Evolutionary conservation across 208 protist genomes (phyloP).

Genomic region (Leishmania tropica): DNA sequence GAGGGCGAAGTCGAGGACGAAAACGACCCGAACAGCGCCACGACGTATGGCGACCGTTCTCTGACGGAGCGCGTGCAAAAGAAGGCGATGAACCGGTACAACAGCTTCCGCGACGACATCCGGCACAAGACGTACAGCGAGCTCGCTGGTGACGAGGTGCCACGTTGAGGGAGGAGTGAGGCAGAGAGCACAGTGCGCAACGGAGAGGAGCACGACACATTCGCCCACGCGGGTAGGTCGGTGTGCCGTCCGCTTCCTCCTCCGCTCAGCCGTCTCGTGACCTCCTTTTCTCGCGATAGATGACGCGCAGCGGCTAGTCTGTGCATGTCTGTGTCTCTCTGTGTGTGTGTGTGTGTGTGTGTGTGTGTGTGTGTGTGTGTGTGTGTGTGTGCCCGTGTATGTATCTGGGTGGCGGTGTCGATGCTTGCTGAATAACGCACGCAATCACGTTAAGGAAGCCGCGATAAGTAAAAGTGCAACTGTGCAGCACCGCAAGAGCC

Average conservation of each 20-base stretch:
- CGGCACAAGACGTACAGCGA: constrained; percentile 85
- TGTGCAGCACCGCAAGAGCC: not conserved
- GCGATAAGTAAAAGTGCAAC: not conserved
- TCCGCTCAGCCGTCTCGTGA: not conserved
- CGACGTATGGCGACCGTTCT: constrained; percentile 80
- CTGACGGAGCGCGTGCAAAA: constrained; percentile 86
- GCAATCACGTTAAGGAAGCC: not conserved
- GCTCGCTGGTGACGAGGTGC: constrained; percentile 64
- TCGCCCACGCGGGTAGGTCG: not conserved
- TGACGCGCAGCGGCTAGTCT: not conserved
- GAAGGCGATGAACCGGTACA: constrained; percentile 92
- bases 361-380: no score
- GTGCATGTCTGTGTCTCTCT: not conserved
- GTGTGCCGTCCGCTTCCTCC: not conserved
- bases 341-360: no score
- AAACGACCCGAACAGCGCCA: constrained; percentile 89
- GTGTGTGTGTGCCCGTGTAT: no score
- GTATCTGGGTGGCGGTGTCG: no score
- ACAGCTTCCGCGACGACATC: constrained; percentile 82
- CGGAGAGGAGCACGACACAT: not conserved
- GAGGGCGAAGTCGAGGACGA: constrained; percentile 90
- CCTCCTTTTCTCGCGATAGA: not conserved
- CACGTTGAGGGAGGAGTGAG: constrained; percentile 31
- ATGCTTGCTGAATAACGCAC: not conserved
- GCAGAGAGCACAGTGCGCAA: not conserved